Evolutionary conservation across 768 basidiomycete species (phyloP).

Genomic region (Russula foetens): DNA sequence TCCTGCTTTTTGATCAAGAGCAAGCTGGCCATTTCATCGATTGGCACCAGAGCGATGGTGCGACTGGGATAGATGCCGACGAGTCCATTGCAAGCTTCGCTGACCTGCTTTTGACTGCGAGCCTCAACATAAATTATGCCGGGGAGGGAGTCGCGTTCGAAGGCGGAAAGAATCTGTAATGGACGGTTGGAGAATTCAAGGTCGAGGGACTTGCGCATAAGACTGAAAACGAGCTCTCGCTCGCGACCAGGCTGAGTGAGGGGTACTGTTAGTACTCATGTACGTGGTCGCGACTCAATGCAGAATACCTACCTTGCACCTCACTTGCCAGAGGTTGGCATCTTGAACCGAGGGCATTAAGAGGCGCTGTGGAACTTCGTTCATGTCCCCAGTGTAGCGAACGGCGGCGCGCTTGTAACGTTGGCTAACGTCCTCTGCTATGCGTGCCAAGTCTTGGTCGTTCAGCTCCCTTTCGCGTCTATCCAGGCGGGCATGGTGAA

Average conservation of each 20-base stretch:
- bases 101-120: conserved; percentile 77
- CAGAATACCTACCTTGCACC: conserved; percentile 66
- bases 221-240: conserved; percentile 85
- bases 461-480: conserved; percentile 64
- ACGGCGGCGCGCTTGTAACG: conserved; percentile 65
- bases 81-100: conserved; percentile 77
- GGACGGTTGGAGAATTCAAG: conserved; percentile 71
- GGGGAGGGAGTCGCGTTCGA: conserved; percentile 90
- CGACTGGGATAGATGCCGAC: conserved; percentile 86
- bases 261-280: not conserved
- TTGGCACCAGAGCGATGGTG: conserved; percentile 80
- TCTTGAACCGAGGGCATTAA: conserved; percentile 97
- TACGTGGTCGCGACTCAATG: not conserved
- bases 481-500: conserved; percentile 62
- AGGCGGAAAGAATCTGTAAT: conserved; percentile 85
- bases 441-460: conserved; percentile 73
- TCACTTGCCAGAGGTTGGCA: conserved; percentile 91
- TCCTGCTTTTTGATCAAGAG: conserved; percentile 96
- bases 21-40: conserved; percentile 96
- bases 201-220: conserved; percentile 90
- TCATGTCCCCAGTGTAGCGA: conserved; percentile 86
- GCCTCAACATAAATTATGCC: conserved; percentile 98
- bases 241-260: conserved; percentile 75
- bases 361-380: conserved; percentile 84
- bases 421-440: conserved; percentile 73